Evolutionary conservation across 2,329 filamentous ascomycete genomes (phyloP), one percentile per base, ranked within the genome.

Genomic region (Trichophyton verrucosum): DNA sequence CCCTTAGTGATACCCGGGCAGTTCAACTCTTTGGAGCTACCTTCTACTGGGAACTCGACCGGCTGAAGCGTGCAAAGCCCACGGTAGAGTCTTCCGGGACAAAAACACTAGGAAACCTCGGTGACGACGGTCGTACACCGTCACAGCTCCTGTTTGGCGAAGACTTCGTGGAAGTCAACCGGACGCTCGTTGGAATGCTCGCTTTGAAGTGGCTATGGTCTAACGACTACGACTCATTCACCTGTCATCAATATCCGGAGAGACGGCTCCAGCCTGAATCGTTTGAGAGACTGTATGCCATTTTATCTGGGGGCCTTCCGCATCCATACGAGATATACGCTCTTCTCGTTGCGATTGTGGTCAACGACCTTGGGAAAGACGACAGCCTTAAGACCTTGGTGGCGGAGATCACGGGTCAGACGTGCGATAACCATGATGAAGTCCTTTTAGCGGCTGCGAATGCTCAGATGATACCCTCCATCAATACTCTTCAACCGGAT

Each of bases 111-210:
- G 55, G 55, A 8, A 15, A 36, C 3, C 15, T 57, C 20, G 55
- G 8, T 22, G 17, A 44, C 3, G 20, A n/a, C 4, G 55, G 20
- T 5, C 55, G 44, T n/a, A 57, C 36, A 3, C 66, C 68, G 15
- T 75, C 73, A 3, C 60, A 67, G 11, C 64, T 68, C 3, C 61
- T 75, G 1, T 74, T 67, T 42, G 65, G 59, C 2, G 27, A 62
- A 9, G 67, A 75, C n/a, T 74, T 69, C 51, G 47, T 44, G 7
- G 74, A 76, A 64, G 69, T 76, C 40, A 75, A 76, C 57, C 73
- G 74, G 20, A 76, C 74, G 0, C 66, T 75, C 5, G 68, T 73
- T 27, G 70, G 72, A 17, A 64, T 75, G 17, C 62, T 75, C 40
- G 66, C 71, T 1, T 59, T 75, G 53, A 71, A 71, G 61, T 76